Conservation (phyloP, 2,329 filamentous ascomycete genomes). For the Juglanconis sp. region DNA sequence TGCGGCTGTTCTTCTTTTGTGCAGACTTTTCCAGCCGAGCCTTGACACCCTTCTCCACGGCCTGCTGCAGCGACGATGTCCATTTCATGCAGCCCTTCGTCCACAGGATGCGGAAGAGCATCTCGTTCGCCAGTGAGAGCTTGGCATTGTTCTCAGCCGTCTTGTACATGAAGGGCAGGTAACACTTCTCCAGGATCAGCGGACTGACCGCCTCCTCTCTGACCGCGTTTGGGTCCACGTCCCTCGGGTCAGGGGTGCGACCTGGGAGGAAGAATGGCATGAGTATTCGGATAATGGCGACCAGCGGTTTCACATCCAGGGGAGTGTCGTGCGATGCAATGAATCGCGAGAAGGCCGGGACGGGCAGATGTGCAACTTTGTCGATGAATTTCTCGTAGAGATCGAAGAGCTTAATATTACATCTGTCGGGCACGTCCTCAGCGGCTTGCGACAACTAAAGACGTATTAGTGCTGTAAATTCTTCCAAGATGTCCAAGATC, state of each 20-base stretch:
- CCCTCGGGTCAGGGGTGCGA: constrained; percentile 38
- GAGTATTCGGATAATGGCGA: constrained; percentile 43
- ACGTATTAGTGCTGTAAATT: constrained; percentile 19
- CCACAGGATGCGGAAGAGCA: constrained; percentile 55
- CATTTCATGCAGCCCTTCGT: constrained; percentile 32
- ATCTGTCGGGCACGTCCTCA: constrained; percentile 40
- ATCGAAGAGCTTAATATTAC: constrained; percentile 41
- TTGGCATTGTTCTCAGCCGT: constrained; percentile 68
- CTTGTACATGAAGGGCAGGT: constrained; percentile 63
- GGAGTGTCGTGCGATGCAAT: constrained; percentile 38
- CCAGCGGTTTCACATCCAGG: constrained; percentile 36
- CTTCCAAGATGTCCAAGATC: neutral
- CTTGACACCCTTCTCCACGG: constrained; percentile 44
- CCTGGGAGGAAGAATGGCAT: constrained; percentile 45
- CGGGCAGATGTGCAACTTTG: constrained; percentile 54
- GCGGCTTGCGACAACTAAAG: constrained; percentile 41
- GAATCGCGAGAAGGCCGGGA: constrained; percentile 56
- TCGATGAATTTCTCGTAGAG: constrained; percentile 59
- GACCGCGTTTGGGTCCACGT: constrained; percentile 35
- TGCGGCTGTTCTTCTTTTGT: constrained; percentile 34
- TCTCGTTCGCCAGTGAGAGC: constrained; percentile 66
- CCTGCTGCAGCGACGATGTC: constrained; percentile 33
- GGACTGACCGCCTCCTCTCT: constrained; percentile 38
- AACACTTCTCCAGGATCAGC: constrained; percentile 53
- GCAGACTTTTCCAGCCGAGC: constrained; percentile 47